Conservation (phyloP, 2,329 filamentous ascomycete genomes). For the Decorospora gaudefroyi region DNA sequence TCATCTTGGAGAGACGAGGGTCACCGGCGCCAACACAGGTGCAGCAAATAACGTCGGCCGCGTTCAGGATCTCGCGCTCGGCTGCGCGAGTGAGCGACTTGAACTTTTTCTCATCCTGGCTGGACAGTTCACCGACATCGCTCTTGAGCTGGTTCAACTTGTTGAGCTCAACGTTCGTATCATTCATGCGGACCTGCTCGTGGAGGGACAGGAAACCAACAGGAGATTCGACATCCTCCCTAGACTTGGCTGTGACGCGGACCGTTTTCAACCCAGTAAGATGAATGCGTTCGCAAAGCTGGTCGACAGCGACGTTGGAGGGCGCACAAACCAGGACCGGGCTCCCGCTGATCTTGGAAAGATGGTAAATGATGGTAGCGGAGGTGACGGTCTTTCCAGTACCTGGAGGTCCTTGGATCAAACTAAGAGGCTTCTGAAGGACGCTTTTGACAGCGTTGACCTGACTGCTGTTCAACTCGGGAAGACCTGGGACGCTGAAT, state of each 20-base stretch:
- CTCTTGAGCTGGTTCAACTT: conserved; percentile 93
- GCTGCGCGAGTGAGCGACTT: conserved; percentile 93
- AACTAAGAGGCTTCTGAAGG: conserved; percentile 85
- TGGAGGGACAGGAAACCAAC: conserved; percentile 94
- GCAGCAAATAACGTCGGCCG: conserved; percentile 97
- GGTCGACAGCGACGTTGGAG: conserved; percentile 97
- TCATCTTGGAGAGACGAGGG: conserved; percentile 92
- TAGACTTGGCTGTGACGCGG: conserved; percentile 96
- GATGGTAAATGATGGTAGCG: conserved; percentile 96
- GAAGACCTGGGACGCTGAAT: conserved; percentile 91
- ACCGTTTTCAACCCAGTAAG: conserved; percentile 94
- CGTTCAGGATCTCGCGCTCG: conserved; percentile 91
- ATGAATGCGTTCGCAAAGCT: conserved; percentile 96
- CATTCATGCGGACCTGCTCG: conserved; percentile 96
- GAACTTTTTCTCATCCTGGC: conserved; percentile 97
- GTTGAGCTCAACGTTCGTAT: conserved; percentile 89
- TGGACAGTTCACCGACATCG: conserved; percentile 87
- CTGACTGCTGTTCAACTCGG: conserved; percentile 93
- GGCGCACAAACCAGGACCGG: conserved; percentile 96
- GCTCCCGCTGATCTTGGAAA: conserved; percentile 91
- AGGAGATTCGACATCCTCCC: conserved; percentile 98
- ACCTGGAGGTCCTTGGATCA: conserved; percentile 95
- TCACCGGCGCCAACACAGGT: conserved; percentile 98
- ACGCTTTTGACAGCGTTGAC: conserved; percentile 96
- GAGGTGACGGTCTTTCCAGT: conserved; percentile 99